Base-by-base conservation (phyloP, 495 filamentous ascomycete species). In the Penicillium cosmopolitanum region DNA sequence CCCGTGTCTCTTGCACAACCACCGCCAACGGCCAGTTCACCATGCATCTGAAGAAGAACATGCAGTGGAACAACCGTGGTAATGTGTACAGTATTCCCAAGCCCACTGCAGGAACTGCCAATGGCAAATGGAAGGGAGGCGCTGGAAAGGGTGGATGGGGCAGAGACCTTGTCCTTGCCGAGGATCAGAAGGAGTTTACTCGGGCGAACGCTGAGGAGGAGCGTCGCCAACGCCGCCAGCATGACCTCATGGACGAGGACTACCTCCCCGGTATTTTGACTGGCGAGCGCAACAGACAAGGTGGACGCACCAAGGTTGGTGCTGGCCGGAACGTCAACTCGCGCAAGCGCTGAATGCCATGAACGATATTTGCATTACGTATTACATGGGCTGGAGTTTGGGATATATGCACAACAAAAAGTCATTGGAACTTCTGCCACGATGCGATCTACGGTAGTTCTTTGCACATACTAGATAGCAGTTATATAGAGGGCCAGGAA, bases 151-250 rank as follows among this genome's bases (percentile, higher is more conserved):
- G 86, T 5, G 90, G 90, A 7, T 96, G 93, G 93, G 93, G 93
- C 0, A 83, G 82, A 16, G 83, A 83, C 12, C 77, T 98, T 60
- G 91, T 98, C 50, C 78, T 98, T 2, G 83, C 94, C 2, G 93
- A 97, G 76, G 95, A 98, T 72, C 95, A 98, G 79, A 96, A 97
- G 76, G 96, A 98, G 77, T 98, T 91, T 71, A 67, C 80, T 40
- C 77, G 83, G 59, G 88, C 88, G 59, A 73, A 83, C 8, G 81
- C 79, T 12, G 81, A 86, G 65, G 80, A 87, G 70, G 81, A 80
- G 59, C 86, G 87, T 67, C 77, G 80, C 55, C 86, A 87, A 68
- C 73, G 76, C 5, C 72, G 72, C 18, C 86, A 90, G 69, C 86
- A 82, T 58, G 92, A 97, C 78, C 73, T 97, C 56, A 92, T 98